Base-by-base conservation (phyloP, 2,329 filamentous ascomycete genomes). In the Diaporthe sp. region DNA sequence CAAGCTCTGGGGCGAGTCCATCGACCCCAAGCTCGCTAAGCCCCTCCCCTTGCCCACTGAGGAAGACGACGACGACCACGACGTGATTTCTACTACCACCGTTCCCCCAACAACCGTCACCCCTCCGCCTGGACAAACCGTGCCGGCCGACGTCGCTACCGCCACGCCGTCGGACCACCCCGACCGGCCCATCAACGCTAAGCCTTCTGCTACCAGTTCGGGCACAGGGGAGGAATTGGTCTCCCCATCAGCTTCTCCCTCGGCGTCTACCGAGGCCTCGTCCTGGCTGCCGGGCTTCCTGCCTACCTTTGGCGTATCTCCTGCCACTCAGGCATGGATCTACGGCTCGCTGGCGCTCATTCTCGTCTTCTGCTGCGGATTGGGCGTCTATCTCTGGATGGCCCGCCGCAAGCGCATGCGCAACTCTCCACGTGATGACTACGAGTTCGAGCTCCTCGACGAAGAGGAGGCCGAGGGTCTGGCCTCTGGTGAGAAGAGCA, bases 361-460 rank as follows among this genome's bases (percentile, higher is more conserved):
- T 76, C 86, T 93, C 17, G 86, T 93, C 66, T 99, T 99, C 87
- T 96, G 96, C 82, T 84, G 87, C 72, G 94, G 92, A 4, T 89
- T 99, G 0, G 94, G 92, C n/a, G 87, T 92, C 56, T 98, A 96
- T 86, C 90, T 97, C 78, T 94, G 91, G 83, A 86, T 96, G 73
- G 94, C 95, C 56, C 92, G 95, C 37, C 92, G 94, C 73, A 94
- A 92, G 81, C 92, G 93, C 53, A 88, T 94, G 35, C 91, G 91
- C 78, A 95, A 94, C 83, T 91, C 91, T 82, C 89, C 92, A 4
- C 91, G 94, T 66, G 94, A 96, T 79, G 92, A 93, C 81, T 98
- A 98, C 83, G 96, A 98, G 79, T 99, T 99, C 78, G 96, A 98
- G 84, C 92, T 98, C 76, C 89, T 99, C 63, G 93, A 97, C 79